phyloP scores from a whole-genome alignment of 1,139 yeast species.

The Candida sp. region DNA sequence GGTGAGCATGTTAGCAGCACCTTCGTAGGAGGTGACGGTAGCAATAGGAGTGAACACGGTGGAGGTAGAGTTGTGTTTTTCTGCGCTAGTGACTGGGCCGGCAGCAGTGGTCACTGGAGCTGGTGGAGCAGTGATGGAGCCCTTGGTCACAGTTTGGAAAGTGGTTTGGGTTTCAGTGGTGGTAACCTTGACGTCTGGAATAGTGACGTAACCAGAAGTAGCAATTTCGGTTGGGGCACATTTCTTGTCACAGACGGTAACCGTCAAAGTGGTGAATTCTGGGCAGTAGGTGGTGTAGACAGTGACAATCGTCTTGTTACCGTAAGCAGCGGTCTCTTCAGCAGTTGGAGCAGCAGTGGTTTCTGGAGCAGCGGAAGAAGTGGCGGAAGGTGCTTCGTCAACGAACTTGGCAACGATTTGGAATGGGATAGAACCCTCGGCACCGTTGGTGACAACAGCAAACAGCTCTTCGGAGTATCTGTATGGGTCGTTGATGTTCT shows the following conservation, averaged over 20 bases:
- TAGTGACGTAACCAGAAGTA: conserved; percentile 5
- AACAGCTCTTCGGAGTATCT: conserved; percentile 32
- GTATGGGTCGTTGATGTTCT: conserved; percentile 48
- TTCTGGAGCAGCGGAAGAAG: background rate
- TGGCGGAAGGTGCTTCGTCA: background rate
- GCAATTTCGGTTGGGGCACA: conserved; percentile 7
- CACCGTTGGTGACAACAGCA: conserved; percentile 24
- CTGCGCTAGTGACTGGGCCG: background rate
- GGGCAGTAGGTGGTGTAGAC: conserved; percentile 12
- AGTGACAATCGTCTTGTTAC: conserved; percentile 8
- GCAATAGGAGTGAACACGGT: conserved; percentile 1
- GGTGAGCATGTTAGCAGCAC: conserved; percentile 6
- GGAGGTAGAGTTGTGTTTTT: background rate
- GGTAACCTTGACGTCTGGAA: background rate
- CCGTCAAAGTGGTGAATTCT: conserved; percentile 13
- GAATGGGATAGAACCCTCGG: conserved; percentile 23
- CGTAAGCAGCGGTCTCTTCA: background rate
- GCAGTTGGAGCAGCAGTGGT: background rate
- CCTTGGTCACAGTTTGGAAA: background rate
- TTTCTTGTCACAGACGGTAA: conserved; percentile 10
- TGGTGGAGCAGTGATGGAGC: background rate
- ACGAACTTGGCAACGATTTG: conserved; percentile 17
- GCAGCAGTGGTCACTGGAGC: background rate
- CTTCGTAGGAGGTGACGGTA: conserved; percentile 9
- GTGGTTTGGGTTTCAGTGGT: background rate